Base-by-base conservation (phyloP, 208 protist species). In the Acanthamoeba triangularis region DNA sequence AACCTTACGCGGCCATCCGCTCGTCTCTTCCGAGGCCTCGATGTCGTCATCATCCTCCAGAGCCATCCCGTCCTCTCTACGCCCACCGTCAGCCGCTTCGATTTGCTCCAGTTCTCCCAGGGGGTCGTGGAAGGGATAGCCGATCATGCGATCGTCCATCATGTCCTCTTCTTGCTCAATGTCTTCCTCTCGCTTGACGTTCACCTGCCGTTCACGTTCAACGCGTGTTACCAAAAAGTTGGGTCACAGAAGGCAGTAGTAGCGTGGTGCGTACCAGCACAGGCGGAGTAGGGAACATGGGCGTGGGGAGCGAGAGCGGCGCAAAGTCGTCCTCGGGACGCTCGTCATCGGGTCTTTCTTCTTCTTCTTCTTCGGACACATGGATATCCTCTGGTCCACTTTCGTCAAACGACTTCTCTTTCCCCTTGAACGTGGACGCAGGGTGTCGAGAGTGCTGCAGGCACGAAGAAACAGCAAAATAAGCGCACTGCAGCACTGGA, bases 231-330 rank as follows among this genome's bases (percentile, higher is more conserved):
- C n/a, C n/a, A n/a, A n/a, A n/a, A n/a, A n/a, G n/a, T n/a, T n/a
- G n/a, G n/a, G n/a, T n/a, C n/a, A n/a, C n/a, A n/a, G n/a, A n/a
- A n/a, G n/a, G n/a, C n/a, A n/a, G n/a, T n/a, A n/a, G n/a, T n/a
- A n/a, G n/a, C n/a, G n/a, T n/a, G n/a, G n/a, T n/a, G n/a, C n/a
- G 18, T 56, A 63, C 82, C 33, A 63, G 28, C 4, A 18, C 33
- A 1, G 49, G 82, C 14, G 82, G 82, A 25, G 82, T 90, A 13
- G 47, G 52, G 33, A 90, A 90, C 54, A 90, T 90, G 33, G 82
- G 82, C 37, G 82, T 90, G 11, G 82, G 82, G 20, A 90, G 82
- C 23, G 82, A 90, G 18, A 63, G 82, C 16, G 82, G 41, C 18
- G 30, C 82, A 63, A 90, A 90, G 44, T 47, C 76, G n/a, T 69